Evolutionary conservation across 148 eudicot genomes (phyloP).

Genomic region (Camellia sinensis): DNA sequence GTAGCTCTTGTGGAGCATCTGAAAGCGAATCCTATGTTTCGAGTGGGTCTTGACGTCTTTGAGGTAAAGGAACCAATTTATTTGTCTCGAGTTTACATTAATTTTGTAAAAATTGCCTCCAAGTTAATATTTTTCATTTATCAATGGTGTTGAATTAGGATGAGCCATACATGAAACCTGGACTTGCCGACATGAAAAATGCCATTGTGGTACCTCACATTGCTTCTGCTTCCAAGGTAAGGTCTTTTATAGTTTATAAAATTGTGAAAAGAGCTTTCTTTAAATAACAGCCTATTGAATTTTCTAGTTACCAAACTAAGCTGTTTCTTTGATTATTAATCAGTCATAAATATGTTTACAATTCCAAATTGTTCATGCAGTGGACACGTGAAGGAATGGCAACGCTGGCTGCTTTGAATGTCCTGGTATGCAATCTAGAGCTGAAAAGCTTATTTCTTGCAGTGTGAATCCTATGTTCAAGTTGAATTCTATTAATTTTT

Average conservation of each 20-base stretch:
- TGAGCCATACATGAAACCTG: constrained; percentile 98
- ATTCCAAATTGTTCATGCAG: constrained; percentile 42
- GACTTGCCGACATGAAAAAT: constrained; percentile 91
- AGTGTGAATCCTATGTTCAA: neutral
- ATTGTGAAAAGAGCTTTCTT: neutral
- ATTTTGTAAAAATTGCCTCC: neutral
- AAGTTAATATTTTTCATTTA: neutral
- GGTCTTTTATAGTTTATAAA: neutral
- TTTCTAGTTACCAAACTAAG: neutral
- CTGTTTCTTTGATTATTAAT: neutral
- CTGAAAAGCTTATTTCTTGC: neutral
- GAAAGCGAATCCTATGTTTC: constrained; percentile 91
- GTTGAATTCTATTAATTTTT: neutral
- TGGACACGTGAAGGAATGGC: constrained; percentile 99
- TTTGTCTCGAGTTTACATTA: neutral
- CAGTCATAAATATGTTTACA: constrained; percentile 7
- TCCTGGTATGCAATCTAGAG: constrained; percentile 58
- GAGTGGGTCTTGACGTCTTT: constrained; percentile 98
- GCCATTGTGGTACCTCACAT: constrained; percentile 95
- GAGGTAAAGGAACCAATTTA: constrained; percentile 48
- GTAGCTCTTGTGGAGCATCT: constrained; percentile 94
- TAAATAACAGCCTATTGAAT: neutral
- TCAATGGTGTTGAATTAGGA: constrained; percentile 40
- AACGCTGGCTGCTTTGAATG: constrained; percentile 88
- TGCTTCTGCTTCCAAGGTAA: constrained; percentile 98